A percentile compares a stretch with the other conserved stretches of the same genome.
These are phyloP conservation scores for Acacia pycnantha DNA, from an alignment of 331 rosid genomes.

Conservation along the genomic window DNA sequence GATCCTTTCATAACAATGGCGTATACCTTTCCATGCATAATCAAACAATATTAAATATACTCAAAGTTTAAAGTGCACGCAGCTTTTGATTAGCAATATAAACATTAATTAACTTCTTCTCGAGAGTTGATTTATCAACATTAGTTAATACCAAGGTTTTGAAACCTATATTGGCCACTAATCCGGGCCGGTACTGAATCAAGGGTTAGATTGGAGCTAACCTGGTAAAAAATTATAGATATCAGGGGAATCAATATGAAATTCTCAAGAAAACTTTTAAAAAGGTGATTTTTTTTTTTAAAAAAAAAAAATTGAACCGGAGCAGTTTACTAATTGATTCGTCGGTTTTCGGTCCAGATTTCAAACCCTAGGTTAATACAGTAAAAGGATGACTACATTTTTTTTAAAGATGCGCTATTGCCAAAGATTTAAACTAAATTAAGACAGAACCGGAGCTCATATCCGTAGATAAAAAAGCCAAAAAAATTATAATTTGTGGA, in stretches of 20 bases:
- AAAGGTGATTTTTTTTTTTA: no score
- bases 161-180: no score
- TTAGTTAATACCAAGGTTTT: neutral
- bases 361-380: no score
- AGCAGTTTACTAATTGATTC: no score
- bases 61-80: neutral
- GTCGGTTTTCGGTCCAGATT: no score
- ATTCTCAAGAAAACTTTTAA: no score
- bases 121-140: neutral
- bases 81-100: neutral
- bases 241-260: no score
- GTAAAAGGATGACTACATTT: neutral
- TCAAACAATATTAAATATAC: neutral
- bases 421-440: slow-evolving; percentile 27
- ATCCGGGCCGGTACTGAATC: no score
- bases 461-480: neutral
- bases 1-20: neutral
- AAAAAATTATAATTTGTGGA: slow-evolving; percentile 27
- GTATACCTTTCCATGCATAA: neutral
- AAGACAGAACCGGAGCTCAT: slow-evolving; percentile 30
- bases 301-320: no score
- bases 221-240: no score
- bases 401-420: slow-evolving; percentile 27
- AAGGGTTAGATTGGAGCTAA: no score
- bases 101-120: neutral